Conservation (phyloP, 2,329 filamentous ascomycete genomes). For the Huntiella savannae region DNA sequence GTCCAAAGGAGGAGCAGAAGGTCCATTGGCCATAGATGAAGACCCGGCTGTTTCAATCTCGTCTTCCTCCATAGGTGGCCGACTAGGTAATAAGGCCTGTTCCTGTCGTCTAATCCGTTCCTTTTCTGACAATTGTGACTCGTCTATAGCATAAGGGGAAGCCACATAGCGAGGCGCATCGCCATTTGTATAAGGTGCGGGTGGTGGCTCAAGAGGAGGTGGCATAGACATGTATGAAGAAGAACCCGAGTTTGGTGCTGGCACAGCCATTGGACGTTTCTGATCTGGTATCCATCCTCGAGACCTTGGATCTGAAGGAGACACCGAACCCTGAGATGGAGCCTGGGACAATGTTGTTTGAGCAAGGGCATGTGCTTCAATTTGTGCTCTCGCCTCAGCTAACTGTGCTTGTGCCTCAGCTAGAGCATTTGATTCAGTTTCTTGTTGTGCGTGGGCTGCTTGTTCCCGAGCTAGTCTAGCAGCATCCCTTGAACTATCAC, state of each 20-base stretch:
- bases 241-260: conserved; percentile 8
- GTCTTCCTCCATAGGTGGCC: conserved; percentile 26
- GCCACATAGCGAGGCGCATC: conserved; percentile 42
- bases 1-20: conserved; percentile 21
- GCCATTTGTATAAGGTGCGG: conserved; percentile 27
- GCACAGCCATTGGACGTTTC: conserved; percentile 1
- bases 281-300: conserved; percentile 8
- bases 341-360: background rate
- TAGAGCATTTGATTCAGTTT: conserved; percentile 1
- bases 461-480: conserved; percentile 4
- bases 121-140: conserved; percentile 58
- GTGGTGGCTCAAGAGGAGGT: conserved; percentile 6
- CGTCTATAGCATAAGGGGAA: conserved; percentile 38
- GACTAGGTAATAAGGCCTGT: conserved; percentile 60
- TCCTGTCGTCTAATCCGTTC: conserved; percentile 62
- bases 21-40: conserved; percentile 15
- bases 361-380: background rate
- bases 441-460: conserved; percentile 14
- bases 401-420: conserved; percentile 1
- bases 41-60: conserved; percentile 20
- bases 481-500: conserved; percentile 40
- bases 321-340: conserved; percentile 4
- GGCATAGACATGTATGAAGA: conserved; percentile 6
- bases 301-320: conserved; percentile 19
- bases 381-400: background rate